Base-by-base conservation (phyloP, 129 eudicot species). In the Arctium lappa region DNA sequence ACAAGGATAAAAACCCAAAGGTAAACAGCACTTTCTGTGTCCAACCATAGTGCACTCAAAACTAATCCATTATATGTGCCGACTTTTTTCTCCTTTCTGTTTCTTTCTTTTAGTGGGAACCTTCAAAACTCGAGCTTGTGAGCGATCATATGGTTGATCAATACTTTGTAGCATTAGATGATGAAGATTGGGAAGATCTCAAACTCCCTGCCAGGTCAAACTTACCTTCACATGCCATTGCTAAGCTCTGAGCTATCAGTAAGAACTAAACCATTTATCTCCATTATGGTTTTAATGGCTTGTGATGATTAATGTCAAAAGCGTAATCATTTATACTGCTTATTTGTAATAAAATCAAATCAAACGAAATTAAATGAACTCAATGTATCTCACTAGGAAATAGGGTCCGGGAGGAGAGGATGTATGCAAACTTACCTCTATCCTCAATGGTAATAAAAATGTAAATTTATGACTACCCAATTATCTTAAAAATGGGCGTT, bases 1-100 rank as follows among this genome's bases (percentile, higher is more conserved):
- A 95, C 85, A 95, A 93, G 78, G 99, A 95, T 77, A 85, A 82
- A 79, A 95, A 91, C 77, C 99, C 99, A 18, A 93, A 93, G 98
- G 99, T 86, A 82, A 33, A 72, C 9, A 37, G 15, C 60, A 75
- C 10, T 65, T 9, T 48, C 10, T 66, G 42, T 30, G 31, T 2
- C 66, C 40, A 33, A 77, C 27, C 53, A 76, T 11, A 29, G 12
- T 75, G 22, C 69, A 4, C 29, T 5, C 4, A 66, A 65, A 56
- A 66, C 34, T 29, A 27, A 10, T 65, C 38, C 16, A 1, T 77
- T 22, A 72, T 78, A 53, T 38, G 31, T 77, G 44, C 39, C 69
- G 27, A 38, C 73, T 31, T 6, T 3, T 31, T 5, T 40, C 22
- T 46, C 50, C 40, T 62, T 44, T 29, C n/a, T 22, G 18, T 10